Conservation (phyloP, 2,329 filamentous ascomycete genomes). For the Alternaria sp. region DNA sequence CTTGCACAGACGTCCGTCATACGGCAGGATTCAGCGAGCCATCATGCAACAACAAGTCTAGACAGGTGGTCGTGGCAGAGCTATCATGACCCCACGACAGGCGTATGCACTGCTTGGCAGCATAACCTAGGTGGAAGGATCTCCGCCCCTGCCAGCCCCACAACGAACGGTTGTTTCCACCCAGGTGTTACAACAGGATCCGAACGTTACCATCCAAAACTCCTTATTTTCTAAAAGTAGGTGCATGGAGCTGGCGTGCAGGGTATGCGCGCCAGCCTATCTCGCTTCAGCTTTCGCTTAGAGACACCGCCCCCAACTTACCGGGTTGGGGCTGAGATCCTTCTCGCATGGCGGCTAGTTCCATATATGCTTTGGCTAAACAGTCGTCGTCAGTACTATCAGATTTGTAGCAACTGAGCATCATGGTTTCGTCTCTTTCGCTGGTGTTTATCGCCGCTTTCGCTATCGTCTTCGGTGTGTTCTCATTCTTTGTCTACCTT, state of each 20-base stretch:
- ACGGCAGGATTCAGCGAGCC: conserved; percentile 23
- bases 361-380: conserved; percentile 27
- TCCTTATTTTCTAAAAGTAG: conserved; percentile 34
- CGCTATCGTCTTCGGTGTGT: conserved; percentile 20
- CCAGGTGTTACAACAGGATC: conserved; percentile 18
- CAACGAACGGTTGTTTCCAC: conserved; percentile 17
- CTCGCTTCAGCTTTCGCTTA: conserved; percentile 19
- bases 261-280: conserved; percentile 16
- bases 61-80: conserved; percentile 19
- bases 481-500: conserved; percentile 33
- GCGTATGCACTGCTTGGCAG: conserved; percentile 25
- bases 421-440: conserved; percentile 36
- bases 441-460: conserved; percentile 34
- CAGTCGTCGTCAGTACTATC: conserved; percentile 9
- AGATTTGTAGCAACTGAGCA: conserved; percentile 8
- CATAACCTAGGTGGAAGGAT: conserved; percentile 17
- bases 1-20: conserved; percentile 9
- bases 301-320: conserved; percentile 16
- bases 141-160: conserved; percentile 20
- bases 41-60: conserved; percentile 18
- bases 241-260: conserved; percentile 12
- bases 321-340: conserved; percentile 18
- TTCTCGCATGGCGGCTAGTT: conserved; percentile 13
- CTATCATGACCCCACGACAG: conserved; percentile 1
- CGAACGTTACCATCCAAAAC: conserved; percentile 25